Conservation (phyloP, 2,329 filamentous ascomycete species). For the Monilinia fructicola region DNA sequence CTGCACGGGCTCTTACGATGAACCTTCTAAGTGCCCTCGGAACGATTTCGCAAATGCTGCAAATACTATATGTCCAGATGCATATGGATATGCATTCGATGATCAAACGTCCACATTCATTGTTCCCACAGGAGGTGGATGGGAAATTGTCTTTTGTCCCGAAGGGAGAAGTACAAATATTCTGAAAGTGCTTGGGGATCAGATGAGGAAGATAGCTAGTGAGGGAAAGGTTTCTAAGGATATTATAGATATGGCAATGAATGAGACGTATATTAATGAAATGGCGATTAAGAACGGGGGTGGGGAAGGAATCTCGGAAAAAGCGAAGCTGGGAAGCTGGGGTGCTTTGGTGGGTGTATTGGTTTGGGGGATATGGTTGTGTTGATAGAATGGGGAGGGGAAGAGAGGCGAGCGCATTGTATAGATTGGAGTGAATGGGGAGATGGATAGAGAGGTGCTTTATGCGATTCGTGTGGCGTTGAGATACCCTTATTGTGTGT, state of each 20-base stretch:
- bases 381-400: neutral
- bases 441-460: neutral
- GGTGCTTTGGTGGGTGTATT: constrained; percentile 37
- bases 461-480: neutral
- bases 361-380: constrained; percentile 36
- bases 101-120: constrained; percentile 61
- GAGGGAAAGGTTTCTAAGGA: constrained; percentile 44
- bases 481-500: constrained; percentile 17
- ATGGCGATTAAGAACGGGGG: constrained; percentile 26
- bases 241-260: constrained; percentile 41
- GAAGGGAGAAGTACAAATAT: constrained; percentile 59
- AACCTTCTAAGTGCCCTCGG: constrained; percentile 62
- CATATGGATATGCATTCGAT: constrained; percentile 74
- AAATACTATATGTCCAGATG: constrained; percentile 78
- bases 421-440: constrained; percentile 11
- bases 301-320: constrained; percentile 24
- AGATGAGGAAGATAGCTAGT: constrained; percentile 51
- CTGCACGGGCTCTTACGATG: constrained; percentile 69
- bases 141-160: constrained; percentile 78
- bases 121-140: constrained; percentile 67
- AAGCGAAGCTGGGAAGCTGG: constrained; percentile 29
- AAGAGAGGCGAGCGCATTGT: neutral
- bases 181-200: constrained; percentile 50
- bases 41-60: constrained; percentile 67
- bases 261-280: constrained; percentile 39